Evolutionary conservation across 129 eudicot genomes (phyloP), one percentile per base, ranked within the genome.

Genomic region (Mikania micrantha): DNA sequence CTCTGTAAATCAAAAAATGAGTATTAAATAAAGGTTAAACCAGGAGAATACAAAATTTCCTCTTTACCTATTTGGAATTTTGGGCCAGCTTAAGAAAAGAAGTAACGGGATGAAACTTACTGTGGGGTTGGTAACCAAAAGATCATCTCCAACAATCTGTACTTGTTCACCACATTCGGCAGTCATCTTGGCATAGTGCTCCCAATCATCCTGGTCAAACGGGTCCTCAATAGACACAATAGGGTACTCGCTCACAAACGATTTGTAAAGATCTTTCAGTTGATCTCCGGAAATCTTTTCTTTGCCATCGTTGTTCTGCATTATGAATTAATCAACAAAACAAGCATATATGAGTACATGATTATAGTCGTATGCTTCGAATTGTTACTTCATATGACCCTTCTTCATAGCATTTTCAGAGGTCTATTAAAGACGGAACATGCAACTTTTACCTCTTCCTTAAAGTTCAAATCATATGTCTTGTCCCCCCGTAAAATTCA

Each of bases 131-230:
- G 98, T 92, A 81, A 92, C 98, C 82, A 92, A 70, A 50, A 92
- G 89, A 79, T 92, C 98, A 74, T 92, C 98, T 80, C 98, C 98
- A 15, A 92, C 98, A 78, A 92, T 88, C 74, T 92, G 98, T 29
- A 92, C 98, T 72, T 84, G 67, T 7, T 85, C 84, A 12, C 98
- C 98, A 19, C 79, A 67, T 80, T 92, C 98, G 16, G 77, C 75
- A 7, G 98, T 92, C 78, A 92, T 64, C 83, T 85, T 83, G 45
- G 86, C 80, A 32, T 92, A 92, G 87, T 84, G 90, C 40, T 82
- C 96, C 98, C 98, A 92, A 81, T 92, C 98, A 77, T 92, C 98
- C 69, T 92, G 98, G 82, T 92, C 98, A 88, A 92, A 92, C 35
- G 96, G 95, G 45, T 92, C 98, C 66, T 92, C 98, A 78, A 92